Conservation (phyloP, 306 rosid genomes). For the Sesbania bispinosa region DNA sequence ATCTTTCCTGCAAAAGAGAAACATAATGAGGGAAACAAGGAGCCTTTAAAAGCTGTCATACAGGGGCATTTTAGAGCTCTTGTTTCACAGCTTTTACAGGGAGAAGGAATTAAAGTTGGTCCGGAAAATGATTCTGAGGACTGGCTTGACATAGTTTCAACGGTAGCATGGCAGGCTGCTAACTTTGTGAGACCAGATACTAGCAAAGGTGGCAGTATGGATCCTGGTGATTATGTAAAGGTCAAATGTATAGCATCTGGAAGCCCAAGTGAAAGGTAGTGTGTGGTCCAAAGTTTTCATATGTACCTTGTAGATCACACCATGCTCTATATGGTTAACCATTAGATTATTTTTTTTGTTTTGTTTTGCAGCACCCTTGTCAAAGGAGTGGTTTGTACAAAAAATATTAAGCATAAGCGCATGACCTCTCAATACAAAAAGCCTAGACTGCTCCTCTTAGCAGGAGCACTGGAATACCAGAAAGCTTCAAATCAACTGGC, state of each 20-base stretch:
- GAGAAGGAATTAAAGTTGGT: constrained; percentile 62
- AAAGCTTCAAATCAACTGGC: constrained; percentile 87
- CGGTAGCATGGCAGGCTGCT: constrained; percentile 92
- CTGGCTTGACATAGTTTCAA: constrained; percentile 81
- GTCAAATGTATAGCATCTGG: constrained; percentile 90
- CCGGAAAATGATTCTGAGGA: constrained; percentile 59
- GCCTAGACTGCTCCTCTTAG: constrained; percentile 73
- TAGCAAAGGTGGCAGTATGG: constrained; percentile 97
- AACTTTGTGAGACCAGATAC: constrained; percentile 94
- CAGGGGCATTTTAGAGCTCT: constrained; percentile 96
- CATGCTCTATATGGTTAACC: constrained; percentile 1
- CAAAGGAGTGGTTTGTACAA: constrained; percentile 93
- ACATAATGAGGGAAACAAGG: constrained; percentile 67
- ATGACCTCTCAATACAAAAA: constrained; percentile 91
- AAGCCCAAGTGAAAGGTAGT: constrained; percentile 79
- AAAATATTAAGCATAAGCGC: constrained; percentile 96
- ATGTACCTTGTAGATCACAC: background rate
- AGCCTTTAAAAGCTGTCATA: constrained; percentile 73
- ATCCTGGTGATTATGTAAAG: constrained; percentile 90
- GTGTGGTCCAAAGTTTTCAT: constrained; percentile 14
- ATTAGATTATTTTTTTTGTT: constrained; percentile 22
- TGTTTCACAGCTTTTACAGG: constrained; percentile 80
- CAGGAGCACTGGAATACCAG: constrained; percentile 92
- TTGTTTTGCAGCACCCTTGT: constrained; percentile 61
- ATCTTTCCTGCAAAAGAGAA: constrained; percentile 73